Evolutionary conservation across 2,329 filamentous ascomycete species (phyloP), one percentile per base, ranked within the genome.

Genomic region (Phoma sp.): DNA sequence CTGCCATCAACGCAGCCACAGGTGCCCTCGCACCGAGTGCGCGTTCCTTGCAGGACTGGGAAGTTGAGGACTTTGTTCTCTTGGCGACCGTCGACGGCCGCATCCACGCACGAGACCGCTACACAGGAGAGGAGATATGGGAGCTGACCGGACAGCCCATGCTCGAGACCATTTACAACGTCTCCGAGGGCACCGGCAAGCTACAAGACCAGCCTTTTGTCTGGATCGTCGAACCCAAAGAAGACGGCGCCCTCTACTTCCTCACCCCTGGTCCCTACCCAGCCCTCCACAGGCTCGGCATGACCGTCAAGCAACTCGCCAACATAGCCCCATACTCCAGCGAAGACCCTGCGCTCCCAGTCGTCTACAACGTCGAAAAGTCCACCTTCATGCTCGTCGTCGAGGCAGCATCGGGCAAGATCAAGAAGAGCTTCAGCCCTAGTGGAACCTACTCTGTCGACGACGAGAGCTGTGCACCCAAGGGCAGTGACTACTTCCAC

Each of bases 61-160:
- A 97, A 90, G 93, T 97, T 81, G 94, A 98, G 91, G 93, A 98
- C 84, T 96, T 97, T 86, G 91, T 98, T 81, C 91, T 99, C 83
- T 84, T 99, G 90, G 94, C 95, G 91, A 98, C 95, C 85, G 91
- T 98, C 86, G 93, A 98, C 84, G 95, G 95, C 84, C 91, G 92
- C 76, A 86, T 98, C 71, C 91, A 96, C 80, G 93, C 94, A 75
- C 88, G 88, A 77, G 92, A 97, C 80, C 87, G 95, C 70, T 90
- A 88, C 74, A 95, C 90, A 47, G 95, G 95, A 67, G 84, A 88
- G 61, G 84, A 89, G 67, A 89, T 88, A 73, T 98, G 95, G 95
- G 88, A 90, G 70, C 84, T 96, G 58, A 87, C 92, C 76, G 90
- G 92, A 66, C 87, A 89, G 67, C 91, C 94, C 65, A 93, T 96